Base-by-base conservation (phyloP, 495 filamentous ascomycete genomes). In the Neurospora pannonica region DNA sequence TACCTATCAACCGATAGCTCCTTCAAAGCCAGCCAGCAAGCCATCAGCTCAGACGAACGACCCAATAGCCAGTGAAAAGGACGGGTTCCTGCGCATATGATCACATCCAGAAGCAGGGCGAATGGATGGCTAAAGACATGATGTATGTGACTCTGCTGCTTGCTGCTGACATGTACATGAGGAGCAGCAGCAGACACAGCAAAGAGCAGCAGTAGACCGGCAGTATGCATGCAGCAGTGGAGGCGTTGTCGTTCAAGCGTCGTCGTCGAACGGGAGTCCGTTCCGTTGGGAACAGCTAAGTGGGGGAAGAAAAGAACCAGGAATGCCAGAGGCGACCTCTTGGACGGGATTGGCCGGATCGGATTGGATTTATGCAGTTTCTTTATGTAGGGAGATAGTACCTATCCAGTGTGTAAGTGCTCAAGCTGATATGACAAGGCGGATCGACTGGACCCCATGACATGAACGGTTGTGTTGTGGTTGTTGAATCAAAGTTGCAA, bases 1-100 rank as follows among this genome's bases (percentile, higher is more conserved):
- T 48, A 21, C 8, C 43, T 24, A 48, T 21, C 43, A 24, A 48
- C 43, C 43, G 43, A 21, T 4, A 46, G 19, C 43, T 10, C 19
- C 11, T 28, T 60, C 24, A 54, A 24, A 28, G 4, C 15, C 48
- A 60, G 4, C 10, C 48, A 34, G 28, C 24, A 31, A 62, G 28
- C 13, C 54, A 31, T 31, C 15, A 46, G 15, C 54, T 67, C 54
- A 67, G 13, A 60, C 5, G 21, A 31, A 67, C 15, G 54, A 15
- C 28, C 54, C 28, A 10, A 67, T 43, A 72, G 72, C 77, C 73
- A 80, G 76, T 79, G 70, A 74, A 38, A 70, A 71, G 21, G 24
- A 67, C 80, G 80, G 80, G 80, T 82, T 82, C 80, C 80, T 82
- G 80, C 79, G 76, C 79, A 75, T 72, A 71, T 81, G 77, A 76